A percentile compares a stretch with the other conserved stretches of the same genome.
These are phyloP conservation scores for Paecilomyces niveus DNA, from an alignment of 2,329 filamentous ascomycete genomes.

Conservation along the genomic window DNA sequence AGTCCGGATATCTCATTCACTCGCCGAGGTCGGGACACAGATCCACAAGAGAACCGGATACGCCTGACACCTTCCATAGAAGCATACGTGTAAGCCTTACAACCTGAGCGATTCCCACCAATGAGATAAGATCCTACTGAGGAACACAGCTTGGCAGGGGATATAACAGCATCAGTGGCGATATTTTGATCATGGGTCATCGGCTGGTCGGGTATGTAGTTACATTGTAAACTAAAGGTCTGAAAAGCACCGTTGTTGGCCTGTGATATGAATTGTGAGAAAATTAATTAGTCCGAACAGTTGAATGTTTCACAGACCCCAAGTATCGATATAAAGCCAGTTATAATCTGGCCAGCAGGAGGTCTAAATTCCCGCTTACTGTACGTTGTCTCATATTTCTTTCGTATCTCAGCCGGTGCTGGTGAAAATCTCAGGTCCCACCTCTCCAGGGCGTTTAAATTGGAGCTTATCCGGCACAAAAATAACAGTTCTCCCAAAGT, in stretches of 20 bases:
- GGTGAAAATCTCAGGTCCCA: no score
- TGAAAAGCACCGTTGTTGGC: background rate
- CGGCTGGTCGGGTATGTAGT: background rate
- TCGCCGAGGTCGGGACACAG: background rate
- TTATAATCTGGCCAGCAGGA: background rate
- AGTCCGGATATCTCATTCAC: background rate
- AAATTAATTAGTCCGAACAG: background rate
- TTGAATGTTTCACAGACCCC: background rate
- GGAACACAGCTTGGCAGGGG: background rate
- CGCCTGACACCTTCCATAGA: background rate
- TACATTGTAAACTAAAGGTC: slow-evolving; percentile 2
- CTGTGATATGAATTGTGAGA: background rate
- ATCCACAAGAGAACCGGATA: background rate
- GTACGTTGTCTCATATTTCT: background rate
- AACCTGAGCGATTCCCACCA: background rate
- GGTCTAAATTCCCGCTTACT: background rate
- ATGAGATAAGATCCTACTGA: slow-evolving; percentile 1
- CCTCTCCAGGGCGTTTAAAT: background rate
- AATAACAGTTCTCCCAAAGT: no score
- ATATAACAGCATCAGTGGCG: background rate
- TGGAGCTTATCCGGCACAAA: no score
- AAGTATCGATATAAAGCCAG: slow-evolving; percentile 1
- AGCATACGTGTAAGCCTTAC: background rate
- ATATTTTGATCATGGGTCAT: background rate
- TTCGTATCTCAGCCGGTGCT: background rate